Base-by-base conservation (phyloP, 1,284 basidiomycete species). In the Rhodotorula mucilaginosa region DNA sequence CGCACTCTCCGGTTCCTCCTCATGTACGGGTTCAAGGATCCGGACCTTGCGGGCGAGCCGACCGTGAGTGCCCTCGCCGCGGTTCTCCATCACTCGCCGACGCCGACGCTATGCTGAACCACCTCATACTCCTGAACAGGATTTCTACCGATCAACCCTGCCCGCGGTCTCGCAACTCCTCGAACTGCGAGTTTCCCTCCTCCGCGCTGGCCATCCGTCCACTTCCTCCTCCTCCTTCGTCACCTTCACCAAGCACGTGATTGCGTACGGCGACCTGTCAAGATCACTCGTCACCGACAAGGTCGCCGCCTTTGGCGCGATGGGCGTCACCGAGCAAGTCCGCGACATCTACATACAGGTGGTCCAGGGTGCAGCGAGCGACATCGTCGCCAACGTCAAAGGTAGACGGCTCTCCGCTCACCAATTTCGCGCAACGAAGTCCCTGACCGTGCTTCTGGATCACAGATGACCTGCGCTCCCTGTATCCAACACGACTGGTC, bases 21-120 rank as follows among this genome's bases (percentile, higher is more conserved):
- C 15, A 61, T 77, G 19, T 78, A 77, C 61, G 77, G 77, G 13
- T 75, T 61, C 63, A 29, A n/a, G 46, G 71, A 76, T 31, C 62
- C 75, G n/a, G 61, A 62, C 47, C 13, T 56, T 29, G 62, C 64
- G 1, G 46, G 29, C 10, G 56, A 48, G 6, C 67, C 67, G 29
- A 67, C 61, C 23, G 75, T 76, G 2, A 46, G 70, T n/a, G 39
- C 10, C 18, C 3, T 58, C 39, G 8, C 16, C 18, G 13, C 19
- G 10, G 26, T 13, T 44, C 39, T 19, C 21, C 39, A 7, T 39
- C 19, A 21, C 6, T 34, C 34, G 34, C 34, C 34, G 34, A 34
- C 34, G 34, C 34, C 34, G 34, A 34, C 34, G 34, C 23, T 6
- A 19, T 19, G 6, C 59, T 56, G 5, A 0, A 2, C 2, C 0